Base-by-base conservation (phyloP, 2,329 filamentous ascomycete genomes). In the Mariannaea elegans region DNA sequence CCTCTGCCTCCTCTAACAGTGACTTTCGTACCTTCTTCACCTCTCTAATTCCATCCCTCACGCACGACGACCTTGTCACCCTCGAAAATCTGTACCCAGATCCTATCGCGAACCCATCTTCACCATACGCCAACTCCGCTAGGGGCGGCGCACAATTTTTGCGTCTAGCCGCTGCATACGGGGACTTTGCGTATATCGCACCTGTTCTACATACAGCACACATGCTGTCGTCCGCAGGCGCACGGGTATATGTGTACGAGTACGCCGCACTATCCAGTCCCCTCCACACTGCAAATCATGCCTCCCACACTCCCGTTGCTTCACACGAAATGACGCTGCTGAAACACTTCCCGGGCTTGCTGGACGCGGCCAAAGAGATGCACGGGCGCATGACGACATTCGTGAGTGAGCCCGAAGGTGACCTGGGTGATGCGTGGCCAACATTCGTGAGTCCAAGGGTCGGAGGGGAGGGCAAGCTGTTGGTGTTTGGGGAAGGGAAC, bases 61-160 rank as follows among this genome's bases (percentile, higher is more conserved):
- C 78, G 3, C 61, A 73, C 0, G 67, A 75, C 1, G 88, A 90
- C 63, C 73, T 90, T 10, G 72, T 79, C 29, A 77, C 73, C 1
- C 81, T 93, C 23, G 77, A 86, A n/a, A 63, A 70, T 0, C 76
- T 91, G 2, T 93, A 92, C 67, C 87, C 89, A 0, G 85, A 88
- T 60, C 85, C 87, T 0, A 76, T 75, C 14, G 74, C 73, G 1
- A 54, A 77, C 59, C 64, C 71, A 0, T 67, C 71, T 3, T 81
- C 77, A 10, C 74, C 76, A 2, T 86, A 83, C 60, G 62, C 67
- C 48, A 74, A 76, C 75, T 57, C 59, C 76, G 62, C 49, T 45
- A 41, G 75, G 27, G 74, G 81, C n/a, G 85, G 85, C 1, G 63
- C 76, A 5, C 84, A 89, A 70, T 89, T 83, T 75, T 79, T 80